Evolutionary conservation across 2,329 filamentous ascomycete genomes (phyloP), one percentile per base, ranked within the genome.

Genomic region (Fusarium piperis): DNA sequence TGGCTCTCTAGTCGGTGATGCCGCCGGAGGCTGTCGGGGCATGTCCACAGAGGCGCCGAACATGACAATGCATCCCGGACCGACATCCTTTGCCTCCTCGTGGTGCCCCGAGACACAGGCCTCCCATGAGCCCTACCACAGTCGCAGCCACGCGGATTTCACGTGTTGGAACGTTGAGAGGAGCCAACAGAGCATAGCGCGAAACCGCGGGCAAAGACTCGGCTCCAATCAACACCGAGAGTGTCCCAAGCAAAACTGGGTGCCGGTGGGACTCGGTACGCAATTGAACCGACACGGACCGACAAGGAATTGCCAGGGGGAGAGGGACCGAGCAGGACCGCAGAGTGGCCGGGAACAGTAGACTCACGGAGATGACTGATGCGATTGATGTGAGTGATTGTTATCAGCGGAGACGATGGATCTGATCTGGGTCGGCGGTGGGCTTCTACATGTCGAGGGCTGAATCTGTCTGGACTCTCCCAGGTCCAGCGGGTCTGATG

Each of bases 241-340:
- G 23, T 32, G 18, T 68, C 30, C 26, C 35, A 41, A 10, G 18
- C 38, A 33, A 59, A 59, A 59, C 38, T 35, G 38, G 56, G 18
- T 16, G 38, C 56, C 56, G 28, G 28, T 46, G 56, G 56, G 56
- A 38, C 56, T 44, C 30, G 38, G 38, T 44, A 26, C 38, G 56
- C 38, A 46, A 33, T 44, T 59, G 38, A 15, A 53, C 26, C 35
- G 55, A 20, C 28, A 20, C 68, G 68, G 68, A 41, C 68, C 68
- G 68, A 71, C 64, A 71, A 18, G 51, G 23, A 30, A 48, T 48
- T 48, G 7, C 32, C 10, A 33, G 32, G 32, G 18, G 26, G 23
- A 48, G 67, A 70, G 68, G 67, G 68, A 59, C 68, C 67, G 67
- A 70, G 63, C 53, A 70, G 48, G 63, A 58, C 68, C 68, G 68